These are phyloP conservation scores for Mortierella antarctica DNA, from an alignment of 192 early-diverging fungal genomes.

Conservation along the genomic window DNA sequence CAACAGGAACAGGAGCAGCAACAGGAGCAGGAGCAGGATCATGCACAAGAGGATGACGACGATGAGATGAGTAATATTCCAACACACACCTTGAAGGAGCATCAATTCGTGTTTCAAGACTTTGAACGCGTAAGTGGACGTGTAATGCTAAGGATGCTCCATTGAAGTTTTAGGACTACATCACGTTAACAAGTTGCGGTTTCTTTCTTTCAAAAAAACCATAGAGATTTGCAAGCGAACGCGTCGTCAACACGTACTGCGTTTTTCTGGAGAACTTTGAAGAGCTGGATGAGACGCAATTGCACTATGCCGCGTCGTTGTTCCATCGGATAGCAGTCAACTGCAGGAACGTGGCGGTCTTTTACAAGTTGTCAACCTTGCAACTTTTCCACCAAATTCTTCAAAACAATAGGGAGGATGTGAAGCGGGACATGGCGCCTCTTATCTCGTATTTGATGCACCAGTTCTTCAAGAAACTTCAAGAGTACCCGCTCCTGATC, in stretches of 20 bases:
- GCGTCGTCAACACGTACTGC: conserved; percentile 65
- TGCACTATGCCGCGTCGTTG: conserved; percentile 68
- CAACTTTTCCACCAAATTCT: conserved; percentile 73
- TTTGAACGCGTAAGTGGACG: conserved; percentile 59
- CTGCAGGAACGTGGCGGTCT: conserved; percentile 58
- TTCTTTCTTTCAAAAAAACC: not conserved
- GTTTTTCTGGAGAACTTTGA: conserved; percentile 64
- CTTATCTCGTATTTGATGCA: conserved; percentile 64
- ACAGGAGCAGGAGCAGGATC: conserved; percentile 1
- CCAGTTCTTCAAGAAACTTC: conserved; percentile 65
- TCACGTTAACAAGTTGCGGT: conserved; percentile 27
- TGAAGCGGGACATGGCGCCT: conserved; percentile 56
- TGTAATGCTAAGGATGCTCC: not conserved
- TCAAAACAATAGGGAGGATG: conserved; percentile 10
- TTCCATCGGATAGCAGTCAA: conserved; percentile 78
- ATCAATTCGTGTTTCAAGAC: conserved; percentile 55
- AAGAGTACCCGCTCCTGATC: conserved; percentile 66
- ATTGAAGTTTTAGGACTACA: conserved; percentile 11
- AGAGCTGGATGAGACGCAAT: conserved; percentile 56
- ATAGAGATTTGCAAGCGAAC: conserved; percentile 67
- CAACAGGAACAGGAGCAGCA: not conserved
- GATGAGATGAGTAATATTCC: conserved; percentile 21
- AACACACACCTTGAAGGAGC: conserved; percentile 31
- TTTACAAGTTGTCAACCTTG: conserved; percentile 74
- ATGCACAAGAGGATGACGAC: conserved; percentile 16